These are phyloP conservation scores for Cytospora piceicola DNA, from an alignment of 2,329 filamentous ascomycete species.

Conservation along the genomic window DNA sequence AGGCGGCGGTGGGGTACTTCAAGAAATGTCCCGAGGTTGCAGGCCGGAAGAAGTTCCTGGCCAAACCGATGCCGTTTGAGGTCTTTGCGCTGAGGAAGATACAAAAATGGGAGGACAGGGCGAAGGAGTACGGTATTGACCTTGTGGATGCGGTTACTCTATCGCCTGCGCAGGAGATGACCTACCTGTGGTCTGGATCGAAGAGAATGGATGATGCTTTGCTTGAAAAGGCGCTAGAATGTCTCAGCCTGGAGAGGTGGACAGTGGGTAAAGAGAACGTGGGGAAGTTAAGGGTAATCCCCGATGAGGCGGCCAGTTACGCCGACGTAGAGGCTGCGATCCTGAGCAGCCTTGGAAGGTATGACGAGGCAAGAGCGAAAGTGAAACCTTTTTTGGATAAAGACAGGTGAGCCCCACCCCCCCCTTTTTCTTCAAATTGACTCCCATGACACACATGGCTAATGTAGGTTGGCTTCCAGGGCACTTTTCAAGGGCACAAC, in stretches of 20 bases:
- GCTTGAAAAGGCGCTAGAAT: slow-evolving; percentile 64
- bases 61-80: slow-evolving; percentile 87
- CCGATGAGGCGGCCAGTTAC: slow-evolving; percentile 66
- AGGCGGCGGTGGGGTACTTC: slow-evolving; percentile 70
- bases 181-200: slow-evolving; percentile 89
- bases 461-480: slow-evolving; percentile 41
- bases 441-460: neutral
- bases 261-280: slow-evolving; percentile 49
- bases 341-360: slow-evolving; percentile 64
- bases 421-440: neutral
- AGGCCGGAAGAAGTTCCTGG: slow-evolving; percentile 89
- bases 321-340: slow-evolving; percentile 69
- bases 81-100: slow-evolving; percentile 82
- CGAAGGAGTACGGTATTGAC: slow-evolving; percentile 66
- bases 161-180: slow-evolving; percentile 86
- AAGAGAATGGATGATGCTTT: slow-evolving; percentile 75
- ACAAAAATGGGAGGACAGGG: slow-evolving; percentile 82
- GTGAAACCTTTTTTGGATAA: slow-evolving; percentile 69
- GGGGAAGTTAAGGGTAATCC: slow-evolving; percentile 53
- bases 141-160: slow-evolving; percentile 81
- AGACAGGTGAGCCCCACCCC: slow-evolving; percentile 55
- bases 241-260: slow-evolving; percentile 69
- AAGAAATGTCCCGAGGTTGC: slow-evolving; percentile 72
- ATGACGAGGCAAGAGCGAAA: slow-evolving; percentile 66
- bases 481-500: slow-evolving; percentile 59